phyloP scores from a whole-genome alignment of 2,329 filamentous ascomycete species.

The Paecilomyces fulvus region DNA sequence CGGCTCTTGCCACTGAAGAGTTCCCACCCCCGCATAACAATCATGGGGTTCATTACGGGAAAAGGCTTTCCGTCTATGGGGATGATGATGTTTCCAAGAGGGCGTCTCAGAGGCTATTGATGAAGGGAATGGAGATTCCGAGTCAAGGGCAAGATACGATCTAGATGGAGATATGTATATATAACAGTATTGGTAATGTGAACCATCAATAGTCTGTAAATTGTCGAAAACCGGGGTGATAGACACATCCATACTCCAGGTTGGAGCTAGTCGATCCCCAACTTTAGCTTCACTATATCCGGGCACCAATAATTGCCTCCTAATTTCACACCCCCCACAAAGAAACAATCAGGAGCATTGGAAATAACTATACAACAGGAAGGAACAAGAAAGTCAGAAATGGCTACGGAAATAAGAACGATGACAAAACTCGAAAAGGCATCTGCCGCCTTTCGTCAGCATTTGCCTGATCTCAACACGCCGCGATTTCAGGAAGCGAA shows the following conservation, averaged over 20 bases:
- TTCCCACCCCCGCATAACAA: not conserved
- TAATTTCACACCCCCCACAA: not conserved
- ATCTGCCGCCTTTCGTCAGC: constrained; percentile 45
- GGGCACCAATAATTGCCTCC: not conserved
- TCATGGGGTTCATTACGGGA: not conserved
- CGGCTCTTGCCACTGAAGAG: not conserved
- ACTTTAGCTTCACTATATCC: not conserved
- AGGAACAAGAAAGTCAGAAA: not conserved
- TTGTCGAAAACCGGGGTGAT: too few relatives aligned
- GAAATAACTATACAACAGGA: not conserved
- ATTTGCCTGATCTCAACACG: constrained; percentile 53
- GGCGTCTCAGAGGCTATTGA: not conserved
- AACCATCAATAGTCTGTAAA: not conserved
- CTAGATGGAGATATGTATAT: not conserved
- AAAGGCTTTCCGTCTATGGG: not conserved
- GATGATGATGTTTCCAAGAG: not conserved
- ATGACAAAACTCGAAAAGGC: constrained; percentile 1
- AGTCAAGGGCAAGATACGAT: too few relatives aligned
- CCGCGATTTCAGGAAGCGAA: constrained; percentile 57
- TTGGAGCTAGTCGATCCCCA: not conserved
- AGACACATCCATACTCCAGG: not conserved
- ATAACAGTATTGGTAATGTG: not conserved
- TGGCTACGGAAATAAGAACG: not conserved
- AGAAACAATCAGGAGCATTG: too few relatives aligned
- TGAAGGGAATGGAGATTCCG: not conserved